phyloP scores from a whole-genome alignment of 1,139 yeast genomes.

The Yamadazyma diospyri region DNA sequence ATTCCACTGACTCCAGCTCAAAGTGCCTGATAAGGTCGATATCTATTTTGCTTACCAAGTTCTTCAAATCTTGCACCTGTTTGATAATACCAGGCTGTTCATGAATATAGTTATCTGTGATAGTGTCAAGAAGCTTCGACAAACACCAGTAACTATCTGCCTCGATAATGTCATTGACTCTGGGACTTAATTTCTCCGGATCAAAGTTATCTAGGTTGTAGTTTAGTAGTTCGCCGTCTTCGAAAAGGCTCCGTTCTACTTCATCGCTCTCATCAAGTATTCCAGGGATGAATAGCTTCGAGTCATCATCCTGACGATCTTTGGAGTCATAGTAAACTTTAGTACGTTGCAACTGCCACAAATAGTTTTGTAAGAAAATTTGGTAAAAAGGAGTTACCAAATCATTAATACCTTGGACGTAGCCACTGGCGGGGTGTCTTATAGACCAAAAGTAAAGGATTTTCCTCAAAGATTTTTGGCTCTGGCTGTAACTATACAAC shows the following conservation, averaged over 20 bases:
- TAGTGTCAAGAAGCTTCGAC: slow-evolving; percentile 83
- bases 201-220: slow-evolving; percentile 47
- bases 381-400: slow-evolving; percentile 92
- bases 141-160: slow-evolving; percentile 98
- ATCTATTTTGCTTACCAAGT: slow-evolving; percentile 78
- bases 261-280: slow-evolving; percentile 26
- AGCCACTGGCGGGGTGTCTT: slow-evolving; percentile 96
- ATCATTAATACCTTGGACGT: slow-evolving; percentile 98
- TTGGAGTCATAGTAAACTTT: slow-evolving; percentile 14
- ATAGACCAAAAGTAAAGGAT: slow-evolving; percentile 93
- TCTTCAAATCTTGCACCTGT: slow-evolving; percentile 79
- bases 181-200: slow-evolving; percentile 57
- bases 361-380: slow-evolving; percentile 72
- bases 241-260: slow-evolving; percentile 24
- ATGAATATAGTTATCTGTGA: slow-evolving; percentile 94
- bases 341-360: slow-evolving; percentile 42
- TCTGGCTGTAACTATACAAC: slow-evolving; percentile 63
- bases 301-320: slow-evolving; percentile 21
- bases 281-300: slow-evolving; percentile 33
- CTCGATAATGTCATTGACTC: slow-evolving; percentile 50
- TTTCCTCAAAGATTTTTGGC: slow-evolving; percentile 76
- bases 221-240: slow-evolving; percentile 23
- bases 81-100: slow-evolving; percentile 97
- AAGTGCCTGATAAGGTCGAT: slow-evolving; percentile 68
- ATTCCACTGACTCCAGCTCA: slow-evolving; percentile 77